Evolutionary conservation across 768 basidiomycete species (phyloP), one percentile per base, ranked within the genome.

Genomic region (Leccinum uliginosum): DNA sequence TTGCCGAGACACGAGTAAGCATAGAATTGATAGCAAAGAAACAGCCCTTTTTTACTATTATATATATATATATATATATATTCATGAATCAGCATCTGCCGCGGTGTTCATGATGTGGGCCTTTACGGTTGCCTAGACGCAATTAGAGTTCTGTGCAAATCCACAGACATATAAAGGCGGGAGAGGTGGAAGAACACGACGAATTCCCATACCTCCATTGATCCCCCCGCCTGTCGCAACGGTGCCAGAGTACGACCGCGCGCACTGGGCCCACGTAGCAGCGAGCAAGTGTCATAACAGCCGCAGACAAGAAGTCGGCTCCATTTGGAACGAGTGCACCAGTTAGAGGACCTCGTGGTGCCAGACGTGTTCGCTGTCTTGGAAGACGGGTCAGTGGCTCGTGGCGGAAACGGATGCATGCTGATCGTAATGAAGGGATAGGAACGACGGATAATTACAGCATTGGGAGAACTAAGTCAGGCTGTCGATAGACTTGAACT

Each of bases 81-180:
- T 50, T 63, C 60, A 65, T 63, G 63, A 65, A 63, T 65, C 63
- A 62, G 56, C 58, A 58, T 58, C 56, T 62, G 59, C 63, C 63
- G 70, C 69, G 71, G 71, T 67, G 63, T 69, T 67, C 48, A 51
- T 58, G 57, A 65, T 59, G 53, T 55, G 57, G 43, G 55, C 40
- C 55, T 62, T 35, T 58, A 61, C 51, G 55, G 61, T 65, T 58
- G 57, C 35, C 50, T 51, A 59, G 61, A 59, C 47, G 55, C 54
- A 66, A 73, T 71, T 71, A 71, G 53, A 64, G 70, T 71, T 71
- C 61, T 29, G 59, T 48, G 63, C 55, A 58, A 64, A 67, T 65
- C 62, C 49, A 54, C 49, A 53, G 51, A 56, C 71, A 71, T 73
- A 73, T 73, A 70, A 71, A 71, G 62, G 65, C 51, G 51, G 62